These are phyloP conservation scores for Phoenix roebelenii DNA, from an alignment of 176 grass and related monocot species.

Conservation along the genomic window DNA sequence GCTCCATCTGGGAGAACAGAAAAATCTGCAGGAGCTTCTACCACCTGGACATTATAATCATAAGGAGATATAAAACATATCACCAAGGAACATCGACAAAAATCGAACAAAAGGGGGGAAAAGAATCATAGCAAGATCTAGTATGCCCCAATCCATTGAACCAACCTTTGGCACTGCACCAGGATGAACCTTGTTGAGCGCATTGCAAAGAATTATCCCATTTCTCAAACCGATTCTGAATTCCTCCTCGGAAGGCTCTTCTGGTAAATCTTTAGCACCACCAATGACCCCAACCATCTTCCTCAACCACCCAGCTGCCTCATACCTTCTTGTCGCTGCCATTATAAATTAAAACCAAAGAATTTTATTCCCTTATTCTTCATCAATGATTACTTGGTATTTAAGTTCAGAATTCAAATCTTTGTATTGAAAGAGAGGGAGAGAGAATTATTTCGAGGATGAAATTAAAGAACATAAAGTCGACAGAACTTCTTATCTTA, in stretches of 20 bases:
- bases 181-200: constrained; percentile 76
- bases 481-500: too few relatives aligned
- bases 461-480: too few relatives aligned
- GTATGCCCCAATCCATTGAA: too few relatives aligned
- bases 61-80: constrained; percentile 10
- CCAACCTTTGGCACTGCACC: constrained; percentile 65
- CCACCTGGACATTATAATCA: constrained; percentile 43
- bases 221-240: constrained; percentile 75
- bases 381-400: too few relatives aligned
- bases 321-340: constrained; percentile 71
- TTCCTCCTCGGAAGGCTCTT: constrained; percentile 79
- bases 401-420: too few relatives aligned
- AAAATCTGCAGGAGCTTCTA: constrained; percentile 59
- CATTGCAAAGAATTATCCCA: constrained; percentile 92
- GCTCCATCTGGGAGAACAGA: constrained; percentile 45
- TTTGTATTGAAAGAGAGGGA: too few relatives aligned
- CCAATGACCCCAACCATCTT: constrained; percentile 55
- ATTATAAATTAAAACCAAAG: constrained; percentile 19
- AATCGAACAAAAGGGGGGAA: too few relatives aligned
- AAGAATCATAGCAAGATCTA: too few relatives aligned
- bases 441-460: too few relatives aligned
- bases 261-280: constrained; percentile 55
- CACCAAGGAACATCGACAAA: not conserved
- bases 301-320: constrained; percentile 73
- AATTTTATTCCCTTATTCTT: too few relatives aligned